phyloP scores from a whole-genome alignment of 2,329 filamentous ascomycete genomes.

The Byssoonygena ceratinophila region DNA sequence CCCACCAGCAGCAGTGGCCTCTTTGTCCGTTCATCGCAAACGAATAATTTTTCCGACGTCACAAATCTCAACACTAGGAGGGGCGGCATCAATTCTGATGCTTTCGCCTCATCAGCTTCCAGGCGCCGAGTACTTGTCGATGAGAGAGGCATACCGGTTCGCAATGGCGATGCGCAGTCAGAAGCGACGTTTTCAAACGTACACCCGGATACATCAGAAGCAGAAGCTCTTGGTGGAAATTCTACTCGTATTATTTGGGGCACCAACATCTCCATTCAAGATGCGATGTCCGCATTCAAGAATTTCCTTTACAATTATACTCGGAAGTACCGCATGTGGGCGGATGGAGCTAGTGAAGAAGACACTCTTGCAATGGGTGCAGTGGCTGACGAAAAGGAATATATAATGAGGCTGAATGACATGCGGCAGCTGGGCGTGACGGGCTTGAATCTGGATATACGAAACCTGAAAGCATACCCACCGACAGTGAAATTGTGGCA shows the following conservation, averaged over 20 bases:
- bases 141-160: constrained; percentile 51
- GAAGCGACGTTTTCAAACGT: constrained; percentile 57
- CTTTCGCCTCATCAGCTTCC: constrained; percentile 44
- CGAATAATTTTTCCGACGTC: constrained; percentile 43
- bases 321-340: constrained; percentile 85
- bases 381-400: constrained; percentile 67
- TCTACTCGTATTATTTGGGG: constrained; percentile 87
- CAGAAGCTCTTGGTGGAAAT: constrained; percentile 71
- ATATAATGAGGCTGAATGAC: constrained; percentile 72
- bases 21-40: constrained; percentile 60
- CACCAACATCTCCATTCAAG: constrained; percentile 87
- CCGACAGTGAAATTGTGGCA: constrained; percentile 90
- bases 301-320: constrained; percentile 89
- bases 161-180: constrained; percentile 41
- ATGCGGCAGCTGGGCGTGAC: constrained; percentile 81
- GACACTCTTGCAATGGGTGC: constrained; percentile 58
- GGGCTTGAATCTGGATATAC: constrained; percentile 76
- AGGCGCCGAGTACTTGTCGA: constrained; percentile 53
- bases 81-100: constrained; percentile 78
- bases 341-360: constrained; percentile 69
- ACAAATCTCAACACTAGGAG: constrained; percentile 53
- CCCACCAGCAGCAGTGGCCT: constrained; percentile 76
- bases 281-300: constrained; percentile 78
- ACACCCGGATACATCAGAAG: constrained; percentile 82
- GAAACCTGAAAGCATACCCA: constrained; percentile 84